Evolutionary conservation across 2,329 filamentous ascomycete genomes (phyloP), one percentile per base, ranked within the genome.

Genomic region (Cercospora berteroae): DNA sequence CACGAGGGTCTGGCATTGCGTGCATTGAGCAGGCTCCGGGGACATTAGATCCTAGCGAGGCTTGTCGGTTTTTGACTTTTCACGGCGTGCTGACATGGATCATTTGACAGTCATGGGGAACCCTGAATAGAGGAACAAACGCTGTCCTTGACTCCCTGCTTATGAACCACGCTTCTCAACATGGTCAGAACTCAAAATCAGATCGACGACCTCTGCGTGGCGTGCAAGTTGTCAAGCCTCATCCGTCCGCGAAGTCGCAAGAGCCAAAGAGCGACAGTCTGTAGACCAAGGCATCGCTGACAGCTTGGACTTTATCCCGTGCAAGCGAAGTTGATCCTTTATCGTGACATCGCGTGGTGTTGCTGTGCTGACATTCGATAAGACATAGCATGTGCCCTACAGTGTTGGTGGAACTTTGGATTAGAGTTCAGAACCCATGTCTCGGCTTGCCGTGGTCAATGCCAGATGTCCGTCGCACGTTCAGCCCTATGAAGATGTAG

Each of bases 41-140:
- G 23, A 27, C 12, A 10, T 27, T 20, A 33, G 31, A 44, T 57
- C 61, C 48, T 64, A 29, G 61, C 36, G 29, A 57, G 61, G 61
- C 48, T 39, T 57, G 61, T 57, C 61, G 52, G 50, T 44, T 58
- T 64, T 64, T 44, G 52, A 64, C 31, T 64, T 64, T 57, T 23
- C 61, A 48, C 23, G 61, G 61, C n/a, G 48, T 36, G n/a, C n/a
- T 50, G 23, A 31, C 29, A 31, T 23, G 31, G 25, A 13, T 62
- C 18, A n/a, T 39, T 64, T 44, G 31, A 57, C 48, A 27, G 33
- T 52, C 36, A 36, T 18, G 33, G 61, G 50, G 33, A 9, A 12
- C n/a, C 61, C 13, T 64, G 50, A 13, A 7, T 33, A 12, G 23
- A 4, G 5, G 36, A 33, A 44, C n/a, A 13, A 5, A 13, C 50